These are phyloP conservation scores for Phyllostachys edulis DNA, from an alignment of 176 grass and related monocot species.

Conservation along the genomic window DNA sequence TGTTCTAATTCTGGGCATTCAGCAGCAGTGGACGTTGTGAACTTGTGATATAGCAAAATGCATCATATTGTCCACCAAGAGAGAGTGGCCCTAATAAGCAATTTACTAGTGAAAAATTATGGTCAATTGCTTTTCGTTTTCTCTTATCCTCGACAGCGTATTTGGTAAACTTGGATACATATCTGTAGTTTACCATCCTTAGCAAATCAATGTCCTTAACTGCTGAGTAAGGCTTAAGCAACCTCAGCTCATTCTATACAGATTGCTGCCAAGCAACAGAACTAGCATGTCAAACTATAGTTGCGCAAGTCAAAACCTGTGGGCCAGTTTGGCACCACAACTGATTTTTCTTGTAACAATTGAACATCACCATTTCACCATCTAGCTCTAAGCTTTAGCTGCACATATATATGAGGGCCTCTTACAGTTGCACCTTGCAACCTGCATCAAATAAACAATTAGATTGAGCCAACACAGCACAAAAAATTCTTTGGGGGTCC, in stretches of 20 bases:
- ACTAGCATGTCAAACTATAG: slow-evolving; percentile 20
- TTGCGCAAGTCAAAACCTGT: slow-evolving; percentile 23
- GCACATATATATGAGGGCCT: slow-evolving; percentile 13
- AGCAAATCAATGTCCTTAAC: slow-evolving; percentile 26
- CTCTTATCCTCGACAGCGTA: slow-evolving; percentile 20
- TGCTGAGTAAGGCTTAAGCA: slow-evolving; percentile 19
- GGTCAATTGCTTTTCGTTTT: slow-evolving; percentile 21
- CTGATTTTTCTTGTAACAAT: slow-evolving; percentile 29
- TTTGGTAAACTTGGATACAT: slow-evolving; percentile 11
- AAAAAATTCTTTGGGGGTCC: not conserved
- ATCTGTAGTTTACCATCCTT: not conserved
- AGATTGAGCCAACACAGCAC: slow-evolving; percentile 17
- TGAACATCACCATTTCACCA: slow-evolving; percentile 10
- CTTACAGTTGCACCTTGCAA: slow-evolving; percentile 33
- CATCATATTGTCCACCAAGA: not conserved
- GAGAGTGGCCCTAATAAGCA: not conserved
- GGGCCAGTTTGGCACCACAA: slow-evolving; percentile 33
- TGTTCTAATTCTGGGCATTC: not conserved
- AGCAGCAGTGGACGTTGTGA: not conserved
- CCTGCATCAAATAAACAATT: slow-evolving; percentile 16
- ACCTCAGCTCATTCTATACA: not conserved
- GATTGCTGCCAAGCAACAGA: slow-evolving; percentile 4
- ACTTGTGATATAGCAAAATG: not conserved
- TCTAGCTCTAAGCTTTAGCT: slow-evolving; percentile 6
- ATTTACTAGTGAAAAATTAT: not conserved